phyloP scores from a whole-genome alignment of 2,329 filamentous ascomycete species.

The Thermomyces lanuginosus region DNA sequence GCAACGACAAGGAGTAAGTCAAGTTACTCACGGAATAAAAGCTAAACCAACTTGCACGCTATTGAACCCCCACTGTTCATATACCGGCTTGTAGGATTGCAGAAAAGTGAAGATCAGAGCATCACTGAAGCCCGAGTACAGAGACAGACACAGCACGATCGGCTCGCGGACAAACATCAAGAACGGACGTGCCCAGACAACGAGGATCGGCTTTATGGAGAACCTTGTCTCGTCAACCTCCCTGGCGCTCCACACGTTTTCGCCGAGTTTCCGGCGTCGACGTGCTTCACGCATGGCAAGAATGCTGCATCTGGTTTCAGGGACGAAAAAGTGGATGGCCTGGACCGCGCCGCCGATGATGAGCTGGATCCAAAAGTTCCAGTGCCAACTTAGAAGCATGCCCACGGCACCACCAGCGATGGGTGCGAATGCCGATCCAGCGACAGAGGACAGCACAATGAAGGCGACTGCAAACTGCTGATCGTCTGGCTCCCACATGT shows the following conservation, averaged over 20 bases:
- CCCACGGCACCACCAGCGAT: constrained; percentile 39
- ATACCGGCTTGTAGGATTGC: constrained; percentile 44
- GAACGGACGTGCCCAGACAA: constrained; percentile 45
- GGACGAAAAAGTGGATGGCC: constrained; percentile 32
- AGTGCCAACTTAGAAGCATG: constrained; percentile 34
- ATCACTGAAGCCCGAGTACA: constrained; percentile 49
- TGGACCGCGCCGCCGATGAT: constrained; percentile 41
- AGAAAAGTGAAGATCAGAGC: constrained; percentile 52
- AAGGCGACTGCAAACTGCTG: constrained; percentile 46
- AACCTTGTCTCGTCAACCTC: constrained; percentile 47
- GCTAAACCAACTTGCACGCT: constrained; percentile 33
- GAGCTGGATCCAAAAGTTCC: constrained; percentile 49
- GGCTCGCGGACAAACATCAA: constrained; percentile 49
- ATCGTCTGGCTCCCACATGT: constrained; percentile 42
- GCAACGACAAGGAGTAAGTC: not conserved
- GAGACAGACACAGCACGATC: constrained; percentile 44
- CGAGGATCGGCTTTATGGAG: constrained; percentile 38
- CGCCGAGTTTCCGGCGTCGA: constrained; percentile 37
- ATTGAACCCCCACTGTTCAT: constrained; percentile 43
- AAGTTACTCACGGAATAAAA: constrained; percentile 34
- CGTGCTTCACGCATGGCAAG: constrained; percentile 44
- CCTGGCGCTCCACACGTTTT: constrained; percentile 54
- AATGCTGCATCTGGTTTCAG: constrained; percentile 43
- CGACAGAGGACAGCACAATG: constrained; percentile 42
- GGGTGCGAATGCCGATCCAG: constrained; percentile 33